A percentile compares a stretch with the other conserved stretches of the same genome.
phyloP scores from a whole-genome alignment of 129 eudicot species.

The Heracleum sosnowskyi region DNA sequence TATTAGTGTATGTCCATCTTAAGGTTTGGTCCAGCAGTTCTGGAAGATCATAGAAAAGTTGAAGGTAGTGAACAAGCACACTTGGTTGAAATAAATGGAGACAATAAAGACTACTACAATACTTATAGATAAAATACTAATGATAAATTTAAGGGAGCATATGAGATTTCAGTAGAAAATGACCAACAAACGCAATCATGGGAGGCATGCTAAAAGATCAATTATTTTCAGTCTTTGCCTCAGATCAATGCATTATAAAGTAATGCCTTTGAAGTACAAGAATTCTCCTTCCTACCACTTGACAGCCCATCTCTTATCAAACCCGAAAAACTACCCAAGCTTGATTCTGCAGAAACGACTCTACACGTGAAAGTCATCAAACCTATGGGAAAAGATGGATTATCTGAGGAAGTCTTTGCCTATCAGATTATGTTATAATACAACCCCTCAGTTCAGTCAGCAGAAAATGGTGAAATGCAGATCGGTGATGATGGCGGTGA shows the following conservation, averaged over 20 bases:
- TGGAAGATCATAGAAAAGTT: background rate
- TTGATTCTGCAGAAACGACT: background rate
- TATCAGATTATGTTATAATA: conserved; percentile 11
- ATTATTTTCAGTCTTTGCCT: background rate
- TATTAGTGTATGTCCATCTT: no score
- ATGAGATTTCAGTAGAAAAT: background rate
- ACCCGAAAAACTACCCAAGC: background rate
- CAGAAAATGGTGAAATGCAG: background rate
- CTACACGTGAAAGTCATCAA: background rate
- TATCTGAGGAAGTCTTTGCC: conserved; percentile 3
- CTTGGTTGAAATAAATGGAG: conserved; percentile 10
- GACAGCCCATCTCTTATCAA: background rate
- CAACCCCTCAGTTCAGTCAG: background rate
- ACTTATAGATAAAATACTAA: background rate
- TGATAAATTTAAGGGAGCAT: conserved; percentile 3
- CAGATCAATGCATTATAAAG: background rate
- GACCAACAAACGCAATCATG: background rate
- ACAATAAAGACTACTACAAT: conserved; percentile 2
- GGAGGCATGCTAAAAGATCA: background rate
- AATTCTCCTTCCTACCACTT: background rate
- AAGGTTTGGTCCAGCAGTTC: conserved; percentile 2
- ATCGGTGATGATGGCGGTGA: background rate
- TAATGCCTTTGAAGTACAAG: background rate
- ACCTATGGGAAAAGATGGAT: conserved; percentile 5
- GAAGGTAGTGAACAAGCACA: background rate